These are phyloP conservation scores for Eutrema yunnanense DNA, from an alignment of 345 rosid genomes.

Conservation along the genomic window DNA sequence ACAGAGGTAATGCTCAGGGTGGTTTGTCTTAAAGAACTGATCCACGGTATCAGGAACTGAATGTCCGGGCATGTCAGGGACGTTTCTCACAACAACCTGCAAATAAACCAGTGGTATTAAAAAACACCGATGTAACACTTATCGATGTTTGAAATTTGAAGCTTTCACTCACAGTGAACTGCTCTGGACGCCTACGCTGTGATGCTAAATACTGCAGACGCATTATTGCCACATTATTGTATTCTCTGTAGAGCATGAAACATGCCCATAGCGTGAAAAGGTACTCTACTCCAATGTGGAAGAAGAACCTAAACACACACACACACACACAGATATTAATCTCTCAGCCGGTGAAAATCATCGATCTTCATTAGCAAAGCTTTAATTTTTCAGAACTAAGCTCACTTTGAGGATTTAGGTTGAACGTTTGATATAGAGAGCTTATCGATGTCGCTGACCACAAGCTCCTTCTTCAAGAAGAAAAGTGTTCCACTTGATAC, in stretches of 20 bases:
- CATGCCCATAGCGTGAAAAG: slow-evolving; percentile 86
- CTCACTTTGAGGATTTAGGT: slow-evolving; percentile 67
- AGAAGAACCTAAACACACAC: slow-evolving; percentile 58
- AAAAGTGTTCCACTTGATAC: slow-evolving; percentile 81
- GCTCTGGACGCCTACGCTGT: slow-evolving; percentile 70
- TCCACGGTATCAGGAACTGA: slow-evolving; percentile 61
- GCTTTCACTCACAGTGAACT: slow-evolving; percentile 76
- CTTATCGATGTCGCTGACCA: slow-evolving; percentile 84
- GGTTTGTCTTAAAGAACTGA: slow-evolving; percentile 74
- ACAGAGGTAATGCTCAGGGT: slow-evolving; percentile 81
- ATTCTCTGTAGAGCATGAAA: slow-evolving; percentile 88
- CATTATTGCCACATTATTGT: slow-evolving; percentile 64
- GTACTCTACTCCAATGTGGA: slow-evolving; percentile 79
- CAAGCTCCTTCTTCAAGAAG: slow-evolving; percentile 76
- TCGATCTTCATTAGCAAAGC: not conserved
- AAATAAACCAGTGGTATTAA: not conserved
- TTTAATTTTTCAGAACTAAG: not conserved
- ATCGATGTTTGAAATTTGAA: not conserved
- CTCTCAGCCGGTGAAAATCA: not conserved
- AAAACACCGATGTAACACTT: not conserved
- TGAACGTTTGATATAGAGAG: slow-evolving; percentile 91
- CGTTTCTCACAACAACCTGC: slow-evolving; percentile 89
- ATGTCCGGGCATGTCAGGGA: slow-evolving; percentile 56
- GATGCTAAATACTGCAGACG: slow-evolving; percentile 81
- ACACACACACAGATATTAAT: not conserved